A percentile compares a stretch with the other conserved stretches of the same genome.
These are phyloP conservation scores for Emericellopsis cladophorae DNA, from an alignment of 2,329 filamentous ascomycete species.

Conservation along the genomic window DNA sequence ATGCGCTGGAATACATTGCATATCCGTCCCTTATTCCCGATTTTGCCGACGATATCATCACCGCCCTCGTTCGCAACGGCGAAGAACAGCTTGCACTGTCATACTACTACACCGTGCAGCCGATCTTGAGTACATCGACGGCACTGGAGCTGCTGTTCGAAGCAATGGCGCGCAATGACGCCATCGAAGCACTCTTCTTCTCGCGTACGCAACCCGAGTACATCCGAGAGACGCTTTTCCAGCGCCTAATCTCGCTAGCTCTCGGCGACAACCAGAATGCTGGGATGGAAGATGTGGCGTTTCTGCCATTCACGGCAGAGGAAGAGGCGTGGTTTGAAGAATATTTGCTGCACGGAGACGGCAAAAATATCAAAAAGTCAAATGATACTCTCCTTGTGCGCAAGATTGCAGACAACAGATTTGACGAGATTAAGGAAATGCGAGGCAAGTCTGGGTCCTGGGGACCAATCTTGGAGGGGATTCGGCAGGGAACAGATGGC, in stretches of 20 bases:
- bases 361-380: constrained; percentile 49
- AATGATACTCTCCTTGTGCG: constrained; percentile 67
- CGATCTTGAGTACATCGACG: constrained; percentile 51
- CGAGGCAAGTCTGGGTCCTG: constrained; percentile 27
- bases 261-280: constrained; percentile 29
- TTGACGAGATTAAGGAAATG: constrained; percentile 32
- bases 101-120: constrained; percentile 67
- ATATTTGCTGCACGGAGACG: constrained; percentile 51
- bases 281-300: constrained; percentile 56
- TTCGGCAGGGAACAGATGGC: constrained; percentile 29
- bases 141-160: constrained; percentile 57
- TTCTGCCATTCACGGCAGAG: constrained; percentile 54
- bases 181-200: constrained; percentile 65
- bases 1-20: constrained; percentile 62
- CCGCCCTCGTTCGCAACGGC: constrained; percentile 49
- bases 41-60: constrained; percentile 73
- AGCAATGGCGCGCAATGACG: constrained; percentile 52
- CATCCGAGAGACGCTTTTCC: constrained; percentile 52
- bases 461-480: constrained; percentile 36
- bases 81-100: constrained; percentile 56
- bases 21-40: constrained; percentile 70
- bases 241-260: constrained; percentile 48
- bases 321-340: constrained; percentile 69
- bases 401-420: constrained; percentile 53
- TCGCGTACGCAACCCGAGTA: constrained; percentile 50